Conservation (phyloP, 169 alveolate genomes). For the Plasmodium blacklocki region DNA sequence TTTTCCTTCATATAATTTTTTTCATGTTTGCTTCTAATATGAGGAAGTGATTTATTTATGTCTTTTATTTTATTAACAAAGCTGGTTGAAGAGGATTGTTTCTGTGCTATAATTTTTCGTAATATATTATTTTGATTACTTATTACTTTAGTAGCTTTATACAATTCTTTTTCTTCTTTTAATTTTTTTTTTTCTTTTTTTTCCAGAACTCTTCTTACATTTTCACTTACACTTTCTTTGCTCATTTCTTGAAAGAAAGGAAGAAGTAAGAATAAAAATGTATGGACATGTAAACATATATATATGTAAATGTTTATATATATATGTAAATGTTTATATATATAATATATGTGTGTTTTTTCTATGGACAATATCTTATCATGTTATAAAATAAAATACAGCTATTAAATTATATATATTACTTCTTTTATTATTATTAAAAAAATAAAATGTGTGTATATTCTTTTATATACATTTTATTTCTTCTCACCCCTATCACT, state of each 20-base stretch:
- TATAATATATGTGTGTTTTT: not conserved
- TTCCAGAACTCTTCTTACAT: conserved; percentile 35
- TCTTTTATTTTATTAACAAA: conserved; percentile 45
- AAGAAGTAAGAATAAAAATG: not conserved
- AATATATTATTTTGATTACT: conserved; percentile 40
- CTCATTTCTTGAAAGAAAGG: conserved; percentile 10
- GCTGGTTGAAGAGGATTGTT: conserved; percentile 35
- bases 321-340: not conserved
- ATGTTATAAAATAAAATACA: not conserved
- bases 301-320: too few species aligned
- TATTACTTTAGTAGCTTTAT: conserved; percentile 42
- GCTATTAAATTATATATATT: too few species aligned
- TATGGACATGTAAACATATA: not conserved
- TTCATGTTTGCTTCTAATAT: conserved; percentile 23
- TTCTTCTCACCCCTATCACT: too few species aligned
- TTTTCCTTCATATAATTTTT: conserved; percentile 73
- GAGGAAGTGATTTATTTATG: conserved; percentile 53
- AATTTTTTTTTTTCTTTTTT: conserved; percentile 49
- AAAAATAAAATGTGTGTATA: too few species aligned
- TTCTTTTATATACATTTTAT: too few species aligned
- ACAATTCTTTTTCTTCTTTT: conserved; percentile 46
- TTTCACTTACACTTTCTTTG: conserved; percentile 41
- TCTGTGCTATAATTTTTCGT: conserved; percentile 56
- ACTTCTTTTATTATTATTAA: too few species aligned
- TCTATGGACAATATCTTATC: too few species aligned